Evolutionary conservation across 768 basidiomycete species (phyloP), one percentile per base, ranked within the genome.

Genomic region (Lactifluus hygrophoroides): DNA sequence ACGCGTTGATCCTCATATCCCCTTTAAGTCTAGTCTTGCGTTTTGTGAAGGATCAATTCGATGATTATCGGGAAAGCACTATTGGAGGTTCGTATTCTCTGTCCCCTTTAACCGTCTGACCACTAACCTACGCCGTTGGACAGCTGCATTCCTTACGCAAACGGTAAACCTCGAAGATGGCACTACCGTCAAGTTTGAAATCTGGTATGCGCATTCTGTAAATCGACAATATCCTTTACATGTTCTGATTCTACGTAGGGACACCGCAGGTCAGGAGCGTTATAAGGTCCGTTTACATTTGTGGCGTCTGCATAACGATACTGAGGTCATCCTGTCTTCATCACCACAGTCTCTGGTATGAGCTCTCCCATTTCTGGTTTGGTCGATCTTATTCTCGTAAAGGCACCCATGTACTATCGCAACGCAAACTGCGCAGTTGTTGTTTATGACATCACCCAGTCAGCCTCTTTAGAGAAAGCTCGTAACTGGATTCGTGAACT

Each of bases 101-200:
- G 16, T 47, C 21, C 23, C 32, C 57, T 19, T 28, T 35, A 5
- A 19, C 14, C 35, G 9, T 40, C 40, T 38, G 60, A 65, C 53
- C 65, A 66, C 65, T 67, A 66, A 57, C 65, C 62, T 53, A 44
- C 0, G 37, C 17, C 1, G 32, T 38, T 28, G 55, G 58, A 56
- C 66, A 92, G 95, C 95, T 60, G 95, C 95, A 35, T 99, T 99
- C 80, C 73, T 99, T 64, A 97, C 96, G n/a, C 95, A 98, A 72
- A 96, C 94, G 3, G 90, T 98, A 32, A 86, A 84, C 13, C 80
- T 96, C 40, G 88, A 94, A 49, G 88, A 94, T 69, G 84, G 86
- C 62, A 89, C 89, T 23, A 85, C 85, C 23, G 90, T 99, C 68
- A 98, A 98, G 79, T 98, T 99, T 69, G 95, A 97, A 76, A 95